A percentile compares a stretch with the other conserved stretches of the same genome.
Evolutionary conservation across 2,329 filamentous ascomycete genomes (phyloP).

Genomic region (Amylocarpus encephaloides): DNA sequence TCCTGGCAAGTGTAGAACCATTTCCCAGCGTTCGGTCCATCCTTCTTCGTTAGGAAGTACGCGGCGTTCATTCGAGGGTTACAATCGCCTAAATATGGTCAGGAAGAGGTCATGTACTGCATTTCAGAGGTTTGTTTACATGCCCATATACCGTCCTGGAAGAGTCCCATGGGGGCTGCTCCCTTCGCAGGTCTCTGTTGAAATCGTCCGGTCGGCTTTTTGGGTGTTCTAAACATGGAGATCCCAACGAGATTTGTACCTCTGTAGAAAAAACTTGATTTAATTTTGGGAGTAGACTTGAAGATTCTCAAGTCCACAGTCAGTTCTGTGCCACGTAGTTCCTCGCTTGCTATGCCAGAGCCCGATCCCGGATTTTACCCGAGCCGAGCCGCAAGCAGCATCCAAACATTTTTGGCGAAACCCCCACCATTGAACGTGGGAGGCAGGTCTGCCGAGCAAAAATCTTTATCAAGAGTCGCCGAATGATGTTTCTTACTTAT

Average conservation of each 20-base stretch:
- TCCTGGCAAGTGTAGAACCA: slow-evolving; percentile 50
- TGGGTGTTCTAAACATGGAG: slow-evolving; percentile 15
- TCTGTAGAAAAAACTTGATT: neutral
- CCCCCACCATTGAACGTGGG: too few species aligned
- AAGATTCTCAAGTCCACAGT: neutral
- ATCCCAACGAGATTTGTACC: neutral
- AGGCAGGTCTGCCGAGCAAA: too few species aligned
- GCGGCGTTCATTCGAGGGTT: slow-evolving; percentile 42
- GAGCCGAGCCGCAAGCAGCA: too few species aligned
- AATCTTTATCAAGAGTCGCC: too few species aligned
- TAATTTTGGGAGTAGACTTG: neutral
- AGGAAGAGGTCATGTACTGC: neutral
- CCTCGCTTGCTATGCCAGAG: too few species aligned
- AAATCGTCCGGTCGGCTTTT: slow-evolving; percentile 2
- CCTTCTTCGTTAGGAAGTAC: slow-evolving; percentile 44
- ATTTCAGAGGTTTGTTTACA: slow-evolving; percentile 24
- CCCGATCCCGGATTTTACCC: too few species aligned
- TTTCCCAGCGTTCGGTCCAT: slow-evolving; percentile 43
- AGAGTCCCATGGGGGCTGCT: slow-evolving; percentile 26
- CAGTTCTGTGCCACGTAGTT: too few species aligned
- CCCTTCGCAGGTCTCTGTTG: slow-evolving; percentile 11
- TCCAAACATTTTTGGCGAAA: too few species aligned
- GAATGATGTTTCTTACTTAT: too few species aligned
- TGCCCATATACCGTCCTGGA: slow-evolving; percentile 35
- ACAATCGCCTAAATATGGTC: slow-evolving; percentile 40